Evolutionary conservation across 768 basidiomycete species (phyloP), one percentile per base, ranked within the genome.

Genomic region (Podaxis pistillaris): DNA sequence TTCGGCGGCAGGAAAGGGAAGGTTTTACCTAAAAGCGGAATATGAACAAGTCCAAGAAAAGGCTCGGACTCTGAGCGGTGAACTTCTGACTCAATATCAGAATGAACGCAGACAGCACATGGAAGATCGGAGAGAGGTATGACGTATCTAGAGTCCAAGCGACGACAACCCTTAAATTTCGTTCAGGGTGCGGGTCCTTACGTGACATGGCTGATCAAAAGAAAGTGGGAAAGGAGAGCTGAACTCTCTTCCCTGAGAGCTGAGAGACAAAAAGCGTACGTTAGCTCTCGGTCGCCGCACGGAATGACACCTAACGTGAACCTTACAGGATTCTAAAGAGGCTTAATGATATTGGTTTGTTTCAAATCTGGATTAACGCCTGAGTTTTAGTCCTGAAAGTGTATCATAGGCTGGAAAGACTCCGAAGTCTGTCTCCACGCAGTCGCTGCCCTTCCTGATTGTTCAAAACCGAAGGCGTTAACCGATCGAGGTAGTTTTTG

Each of bases 381-480:
- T 4, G 3, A 8, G 26, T 56, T 33, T 12, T 26, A 13, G 24
- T 37, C 36, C 36, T 33, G 30, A n/a, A 56, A 40, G 5, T 15
- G 19, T 12, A 5, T 41, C 17, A 28, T 17, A 56, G 55, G 55
- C 26, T 56, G 55, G 37, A 41, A 44, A 13, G 55, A 56, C 22
- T 33, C 38, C 7, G 55, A 56, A 9, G 19, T 56, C 17, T 41
- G 55, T 19, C 22, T 7, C 19, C 13, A 24, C 17, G 55, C 37
- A 15, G n/a, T 56, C 17, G 7, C 55, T 17, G 0, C 11, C 38
- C 7, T 19, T 4, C 3, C 15, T 9, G 40, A 56, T 17, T 56
- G 24, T 26, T 56, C 38, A 38, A 56, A 56, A n/a, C 55, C 55
- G 13, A 56, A 41, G n/a, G n/a, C 38, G 38, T 33, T 56, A 38